Base-by-base conservation (phyloP, 73 alveolate genomes). In the Symbiodinium natans region DNA sequence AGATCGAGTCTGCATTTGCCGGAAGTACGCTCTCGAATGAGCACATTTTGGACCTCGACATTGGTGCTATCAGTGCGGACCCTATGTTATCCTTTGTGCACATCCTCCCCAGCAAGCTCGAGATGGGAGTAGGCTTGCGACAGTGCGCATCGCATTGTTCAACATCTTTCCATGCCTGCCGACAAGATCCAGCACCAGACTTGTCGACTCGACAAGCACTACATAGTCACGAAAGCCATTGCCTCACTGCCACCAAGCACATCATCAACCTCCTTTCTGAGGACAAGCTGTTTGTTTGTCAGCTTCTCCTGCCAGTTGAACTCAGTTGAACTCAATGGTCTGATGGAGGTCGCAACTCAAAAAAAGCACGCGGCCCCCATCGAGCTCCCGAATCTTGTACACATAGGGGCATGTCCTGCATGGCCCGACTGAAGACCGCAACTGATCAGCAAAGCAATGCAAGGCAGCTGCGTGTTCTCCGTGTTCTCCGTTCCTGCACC, bases 211-310 rank as follows among this genome's bases (percentile, higher is more conserved):
- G n/a, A 29, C 82, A 68, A 10, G 38, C 34, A 68, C 29, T 73
- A 38, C 10, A n/a, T 34, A 27, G 40, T 10, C 23, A 33, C 15
- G 41, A 17, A 33, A 25, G 8, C 11, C 38, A 10, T 15, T 19
- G 93, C 93, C 96, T 89, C 96, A 9, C 86, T 82, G 34, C 96
- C 96, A 13, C 96, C 96, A 27, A 89, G 87, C 77, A 89, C 96
- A 38, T 89, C 96, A 17, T 89, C 96, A 5, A 89, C 96, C 48
- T 89, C 96, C n/a, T 89, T 89, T 19, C 96, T 23, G 87, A 42
- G 75, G 48, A 63, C 77, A 41, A 89, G 33, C 75, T 89, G 96
- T 23, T 89, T 89, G 41, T 83, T 63, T 11, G 96, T 68, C 86
- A 89, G 63, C 96, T 89, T 89, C 87, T 89, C 94, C 94, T 87